Evolutionary conservation across 2,329 filamentous ascomycete species (phyloP), one percentile per base, ranked within the genome.

Genomic region (Diplodia mutila): DNA sequence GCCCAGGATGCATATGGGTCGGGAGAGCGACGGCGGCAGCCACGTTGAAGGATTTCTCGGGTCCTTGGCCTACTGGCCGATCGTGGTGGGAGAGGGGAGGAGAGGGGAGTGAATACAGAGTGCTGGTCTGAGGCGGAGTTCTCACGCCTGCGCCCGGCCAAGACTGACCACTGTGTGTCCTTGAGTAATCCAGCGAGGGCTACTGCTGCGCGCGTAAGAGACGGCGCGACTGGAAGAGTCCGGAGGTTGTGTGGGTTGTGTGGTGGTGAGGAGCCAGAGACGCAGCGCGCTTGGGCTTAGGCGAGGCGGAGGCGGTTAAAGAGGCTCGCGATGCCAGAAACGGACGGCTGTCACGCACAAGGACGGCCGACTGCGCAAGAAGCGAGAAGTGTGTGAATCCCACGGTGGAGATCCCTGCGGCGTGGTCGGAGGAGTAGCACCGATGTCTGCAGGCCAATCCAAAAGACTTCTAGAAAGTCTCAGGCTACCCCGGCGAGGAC

Each of bases 1-100:
- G 80, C 76, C 84, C 83, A 77, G 86, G 82, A 80, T 87, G 85
- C 87, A 89, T 90, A 77, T 85, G 86, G 76, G 84, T 81, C 76
- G 85, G 83, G 74, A 84, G 85, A 74, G 86, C 83, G 75, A 87
- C 85, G 73, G 86, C 85, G 76, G 87, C 84, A 82, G 87, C 87
- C 87, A 89, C 85, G 81, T 83, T 87, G 82, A 78, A 83, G 80
- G 81, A 80, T 83, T 78, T 77, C 78, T 77, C 65, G 75, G 73
- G 74, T 74, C 71, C 75, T 75, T 76, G 79, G 75, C 75, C 76
- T 72, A 74, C 74, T 75, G 80, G 80, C 74, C 80, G 78, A 74
- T 80, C 79, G 70, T 61, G 65, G 59, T 42, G 52, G 66, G 52
- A 32, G 51, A 68, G 59, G 67, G 81, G 78, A 67, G 80, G 78